Percentiles rank a stretch among this genome's conserved stretches.
Evolutionary conservation across 108 stramenopile species (phyloP).

Genomic region (Nitzschia palea): DNA sequence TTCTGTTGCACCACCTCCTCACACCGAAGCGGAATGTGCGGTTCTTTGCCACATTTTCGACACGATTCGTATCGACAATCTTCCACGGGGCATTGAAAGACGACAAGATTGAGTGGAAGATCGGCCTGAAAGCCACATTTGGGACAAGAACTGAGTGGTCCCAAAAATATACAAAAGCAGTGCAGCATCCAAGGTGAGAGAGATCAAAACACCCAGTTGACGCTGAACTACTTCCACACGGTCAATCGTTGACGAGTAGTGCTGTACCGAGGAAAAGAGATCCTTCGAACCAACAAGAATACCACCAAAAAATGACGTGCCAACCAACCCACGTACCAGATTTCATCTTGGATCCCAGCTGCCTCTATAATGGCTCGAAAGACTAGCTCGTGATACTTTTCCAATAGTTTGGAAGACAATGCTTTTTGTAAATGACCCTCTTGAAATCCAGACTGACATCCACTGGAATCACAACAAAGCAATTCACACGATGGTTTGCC

Average conservation of each 20-base stretch:
- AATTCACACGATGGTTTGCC: constrained; percentile 55
- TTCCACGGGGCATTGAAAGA: constrained; percentile 61
- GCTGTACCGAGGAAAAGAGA: too few relatives aligned
- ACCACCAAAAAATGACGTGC: background rate
- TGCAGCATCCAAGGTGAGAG: background rate
- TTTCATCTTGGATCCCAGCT: constrained; percentile 44
- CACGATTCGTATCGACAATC: constrained; percentile 79
- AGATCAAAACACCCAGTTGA: background rate
- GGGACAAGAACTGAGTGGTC: constrained; percentile 55
- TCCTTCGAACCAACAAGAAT: background rate
- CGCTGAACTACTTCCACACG: too few relatives aligned
- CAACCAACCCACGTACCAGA: constrained; percentile 22
- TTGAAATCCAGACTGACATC: constrained; percentile 68
- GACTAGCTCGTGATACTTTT: constrained; percentile 82
- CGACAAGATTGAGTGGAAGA: constrained; percentile 39
- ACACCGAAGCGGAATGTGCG: constrained; percentile 76
- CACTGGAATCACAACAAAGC: constrained; percentile 68
- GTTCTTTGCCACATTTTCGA: constrained; percentile 70
- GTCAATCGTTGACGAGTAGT: too few relatives aligned
- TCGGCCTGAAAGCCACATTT: constrained; percentile 79
- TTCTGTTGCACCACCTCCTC: constrained; percentile 70
- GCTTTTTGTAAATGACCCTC: constrained; percentile 57
- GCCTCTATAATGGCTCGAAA: constrained; percentile 45
- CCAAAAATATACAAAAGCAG: background rate
- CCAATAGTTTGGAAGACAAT: constrained; percentile 58